phyloP scores from a whole-genome alignment of 2,329 filamentous ascomycete genomes.

The Fonsecaea erecta region DNA sequence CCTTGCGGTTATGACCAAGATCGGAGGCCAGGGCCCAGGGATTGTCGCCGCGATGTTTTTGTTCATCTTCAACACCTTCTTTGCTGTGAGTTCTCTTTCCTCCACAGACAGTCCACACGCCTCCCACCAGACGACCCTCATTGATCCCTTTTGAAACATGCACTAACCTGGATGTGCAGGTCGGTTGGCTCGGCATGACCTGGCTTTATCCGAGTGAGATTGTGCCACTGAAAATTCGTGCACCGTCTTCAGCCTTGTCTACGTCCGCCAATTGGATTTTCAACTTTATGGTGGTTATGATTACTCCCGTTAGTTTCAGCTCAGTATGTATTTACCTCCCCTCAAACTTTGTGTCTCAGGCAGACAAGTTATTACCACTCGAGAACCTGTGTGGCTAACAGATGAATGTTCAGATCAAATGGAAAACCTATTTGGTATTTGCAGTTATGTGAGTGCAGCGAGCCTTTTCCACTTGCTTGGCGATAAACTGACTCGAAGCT shows the following conservation, averaged over 20 bases:
- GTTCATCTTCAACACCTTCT: conserved; percentile 61
- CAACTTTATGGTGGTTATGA: conserved; percentile 80
- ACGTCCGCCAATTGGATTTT: conserved; percentile 75
- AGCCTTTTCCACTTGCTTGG: background rate
- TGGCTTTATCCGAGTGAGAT: conserved; percentile 52
- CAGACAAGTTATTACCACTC: background rate
- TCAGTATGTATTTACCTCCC: background rate
- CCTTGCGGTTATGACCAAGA: conserved; percentile 38
- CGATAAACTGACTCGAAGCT: conserved; percentile 16
- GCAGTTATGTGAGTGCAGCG: conserved; percentile 65
- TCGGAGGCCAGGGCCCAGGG: conserved; percentile 45
- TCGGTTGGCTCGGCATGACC: conserved; percentile 54
- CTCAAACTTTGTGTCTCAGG: background rate
- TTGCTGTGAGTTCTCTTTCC: background rate
- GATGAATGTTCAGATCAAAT: conserved; percentile 62
- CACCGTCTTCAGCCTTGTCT: conserved; percentile 66
- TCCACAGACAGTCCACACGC: background rate
- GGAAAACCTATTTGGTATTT: conserved; percentile 78
- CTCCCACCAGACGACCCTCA: background rate
- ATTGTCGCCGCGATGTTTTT: conserved; percentile 58
- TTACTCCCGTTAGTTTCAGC: conserved; percentile 66
- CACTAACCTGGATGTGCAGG: background rate
- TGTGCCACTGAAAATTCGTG: conserved; percentile 60
- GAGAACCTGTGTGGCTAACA: too few relatives aligned
- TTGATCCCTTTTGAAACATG: background rate